Conservation (phyloP, 306 rosid species). For the Pterocarpus santalinus region DNA sequence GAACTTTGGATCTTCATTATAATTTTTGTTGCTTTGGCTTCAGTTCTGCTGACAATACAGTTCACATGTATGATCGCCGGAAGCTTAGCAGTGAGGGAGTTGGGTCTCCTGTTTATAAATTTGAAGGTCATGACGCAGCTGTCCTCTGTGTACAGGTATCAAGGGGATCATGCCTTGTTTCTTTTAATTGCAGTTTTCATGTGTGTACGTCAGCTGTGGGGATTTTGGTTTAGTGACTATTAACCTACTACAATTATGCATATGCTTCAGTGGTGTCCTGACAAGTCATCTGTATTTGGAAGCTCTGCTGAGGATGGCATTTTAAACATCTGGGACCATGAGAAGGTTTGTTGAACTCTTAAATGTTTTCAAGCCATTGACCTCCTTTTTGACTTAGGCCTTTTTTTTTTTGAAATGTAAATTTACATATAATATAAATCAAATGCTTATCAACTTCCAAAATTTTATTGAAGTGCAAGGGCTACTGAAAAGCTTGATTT, state of each 20-base stretch:
- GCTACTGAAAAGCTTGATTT: slow-evolving; percentile 14
- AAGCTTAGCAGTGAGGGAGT: slow-evolving; percentile 68
- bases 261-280: slow-evolving; percentile 89
- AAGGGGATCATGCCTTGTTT: slow-evolving; percentile 17
- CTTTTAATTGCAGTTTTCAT: slow-evolving; percentile 16
- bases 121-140: slow-evolving; percentile 92
- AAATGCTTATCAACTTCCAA: slow-evolving; percentile 4
- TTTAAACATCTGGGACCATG: slow-evolving; percentile 90
- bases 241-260: slow-evolving; percentile 33
- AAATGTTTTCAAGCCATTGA: not conserved
- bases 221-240: slow-evolving; percentile 30
- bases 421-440: slow-evolving; percentile 4
- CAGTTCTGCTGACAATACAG: slow-evolving; percentile 96
- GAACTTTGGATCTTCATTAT: slow-evolving; percentile 36
- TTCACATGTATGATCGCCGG: slow-evolving; percentile 94
- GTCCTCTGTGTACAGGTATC: slow-evolving; percentile 96
- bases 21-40: slow-evolving; percentile 40
- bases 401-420: not conserved
- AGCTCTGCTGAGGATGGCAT: slow-evolving; percentile 97
- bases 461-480: not conserved
- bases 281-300: slow-evolving; percentile 90
- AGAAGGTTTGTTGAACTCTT: slow-evolving; percentile 63
- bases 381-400: not conserved
- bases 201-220: not conserved
- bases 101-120: slow-evolving; percentile 81